Evolutionary conservation across 2,329 filamentous ascomycete species (phyloP).

Genomic region (Cercospora sp.): DNA sequence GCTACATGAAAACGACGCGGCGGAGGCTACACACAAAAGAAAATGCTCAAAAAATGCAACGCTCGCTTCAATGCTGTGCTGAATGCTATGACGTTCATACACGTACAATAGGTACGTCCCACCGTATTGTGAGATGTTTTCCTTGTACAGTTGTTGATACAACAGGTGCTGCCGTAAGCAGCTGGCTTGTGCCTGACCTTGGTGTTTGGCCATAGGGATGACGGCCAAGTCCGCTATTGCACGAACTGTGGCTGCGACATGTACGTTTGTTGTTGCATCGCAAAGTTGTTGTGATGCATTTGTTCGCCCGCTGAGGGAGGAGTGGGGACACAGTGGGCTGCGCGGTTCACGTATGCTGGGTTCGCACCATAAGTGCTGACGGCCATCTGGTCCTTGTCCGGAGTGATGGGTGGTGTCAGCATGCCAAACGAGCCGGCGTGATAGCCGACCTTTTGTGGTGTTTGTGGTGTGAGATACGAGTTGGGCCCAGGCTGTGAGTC

Average conservation of each 20-base stretch:
- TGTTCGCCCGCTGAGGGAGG: slow-evolving; percentile 38
- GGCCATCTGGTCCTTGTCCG: slow-evolving; percentile 56
- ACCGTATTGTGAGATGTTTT: slow-evolving; percentile 11
- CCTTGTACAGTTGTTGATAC: slow-evolving; percentile 28
- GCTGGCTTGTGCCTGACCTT: slow-evolving; percentile 1
- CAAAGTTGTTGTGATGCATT: slow-evolving; percentile 27
- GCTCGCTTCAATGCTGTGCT: slow-evolving; percentile 38
- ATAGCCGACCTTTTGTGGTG: slow-evolving; percentile 74
- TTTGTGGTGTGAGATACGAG: slow-evolving; percentile 66
- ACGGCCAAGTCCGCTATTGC: slow-evolving; percentile 26
- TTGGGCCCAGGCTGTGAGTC: slow-evolving; percentile 32
- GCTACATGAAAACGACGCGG: slow-evolving; percentile 9
- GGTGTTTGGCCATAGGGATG: neutral
- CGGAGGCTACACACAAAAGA: slow-evolving; percentile 30
- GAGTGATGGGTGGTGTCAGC: slow-evolving; percentile 82
- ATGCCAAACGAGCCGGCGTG: slow-evolving; percentile 70
- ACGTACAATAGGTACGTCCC: slow-evolving; percentile 20
- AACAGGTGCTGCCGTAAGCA: slow-evolving; percentile 20
- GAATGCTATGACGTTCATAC: slow-evolving; percentile 35
- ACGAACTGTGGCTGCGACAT: slow-evolving; percentile 37
- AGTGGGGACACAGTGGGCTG: slow-evolving; percentile 34
- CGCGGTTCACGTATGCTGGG: slow-evolving; percentile 31
- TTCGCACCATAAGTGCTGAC: slow-evolving; percentile 29
- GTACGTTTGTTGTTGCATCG: slow-evolving; percentile 25
- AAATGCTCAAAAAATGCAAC: slow-evolving; percentile 35